phyloP scores from a whole-genome alignment of 345 rosid species.

The Eucalyptus erythrocorys region DNA sequence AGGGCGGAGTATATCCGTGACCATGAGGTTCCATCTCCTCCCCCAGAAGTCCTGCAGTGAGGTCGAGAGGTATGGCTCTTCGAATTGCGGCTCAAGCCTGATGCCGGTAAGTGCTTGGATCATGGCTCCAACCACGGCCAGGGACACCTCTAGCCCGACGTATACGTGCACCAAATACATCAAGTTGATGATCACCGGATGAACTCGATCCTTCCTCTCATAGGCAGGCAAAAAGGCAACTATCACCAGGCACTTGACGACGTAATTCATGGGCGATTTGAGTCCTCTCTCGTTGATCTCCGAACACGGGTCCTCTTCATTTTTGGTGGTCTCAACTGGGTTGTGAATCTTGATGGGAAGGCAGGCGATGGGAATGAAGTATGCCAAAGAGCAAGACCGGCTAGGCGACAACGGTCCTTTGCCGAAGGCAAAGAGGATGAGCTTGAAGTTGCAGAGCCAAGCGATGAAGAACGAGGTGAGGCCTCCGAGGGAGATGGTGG shows the following conservation, averaged over 20 bases:
- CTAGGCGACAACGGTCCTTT: not conserved
- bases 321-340: not conserved
- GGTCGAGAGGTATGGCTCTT: slow-evolving; percentile 45
- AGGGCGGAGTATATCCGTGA: slow-evolving; percentile 37
- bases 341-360: slow-evolving; percentile 46
- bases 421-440: not conserved
- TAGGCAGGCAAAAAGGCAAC: slow-evolving; percentile 5
- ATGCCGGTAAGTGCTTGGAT: slow-evolving; percentile 15
- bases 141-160: slow-evolving; percentile 22
- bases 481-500: slow-evolving; percentile 2
- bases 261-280: slow-evolving; percentile 7
- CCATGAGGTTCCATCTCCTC: slow-evolving; percentile 60
- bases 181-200: slow-evolving; percentile 13
- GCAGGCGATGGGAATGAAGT: slow-evolving; percentile 31
- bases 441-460: slow-evolving; percentile 21
- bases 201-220: slow-evolving; percentile 12
- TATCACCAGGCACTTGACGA: slow-evolving; percentile 16
- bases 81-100: slow-evolving; percentile 45
- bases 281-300: not conserved
- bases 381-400: slow-evolving; percentile 15
- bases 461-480: slow-evolving; percentile 9
- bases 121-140: slow-evolving; percentile 19
- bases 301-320: not conserved
- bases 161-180: slow-evolving; percentile 31
- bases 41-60: slow-evolving; percentile 85